phyloP scores from a whole-genome alignment of 2,329 filamentous ascomycete species.

The Sphaceloma murrayae region DNA sequence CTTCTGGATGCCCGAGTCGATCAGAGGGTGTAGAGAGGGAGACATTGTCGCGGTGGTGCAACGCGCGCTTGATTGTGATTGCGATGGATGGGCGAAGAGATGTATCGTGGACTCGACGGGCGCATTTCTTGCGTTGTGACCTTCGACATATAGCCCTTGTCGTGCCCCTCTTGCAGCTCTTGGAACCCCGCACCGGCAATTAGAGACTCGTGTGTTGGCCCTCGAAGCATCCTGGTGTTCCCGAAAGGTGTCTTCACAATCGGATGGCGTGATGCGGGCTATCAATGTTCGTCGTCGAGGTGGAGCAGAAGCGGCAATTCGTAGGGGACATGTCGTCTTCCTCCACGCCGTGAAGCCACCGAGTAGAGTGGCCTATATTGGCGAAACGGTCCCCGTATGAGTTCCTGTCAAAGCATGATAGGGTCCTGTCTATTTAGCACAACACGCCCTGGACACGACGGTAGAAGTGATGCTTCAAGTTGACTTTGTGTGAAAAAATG shows the following conservation, averaged over 20 bases:
- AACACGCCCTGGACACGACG: too few species aligned
- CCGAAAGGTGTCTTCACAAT: neutral
- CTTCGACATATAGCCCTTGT: conserved; percentile 8
- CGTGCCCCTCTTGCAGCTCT: conserved; percentile 10
- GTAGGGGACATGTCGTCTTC: neutral
- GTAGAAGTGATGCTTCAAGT: too few species aligned
- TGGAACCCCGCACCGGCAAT: conserved; percentile 12
- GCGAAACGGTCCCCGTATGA: neutral
- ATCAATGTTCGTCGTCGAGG: neutral
- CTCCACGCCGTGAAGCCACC: neutral
- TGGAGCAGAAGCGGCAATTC: neutral
- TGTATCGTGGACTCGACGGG: neutral
- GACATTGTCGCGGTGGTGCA: conserved; percentile 17
- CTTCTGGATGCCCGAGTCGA: conserved; percentile 53
- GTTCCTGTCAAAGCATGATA: too few species aligned
- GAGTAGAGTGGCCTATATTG: neutral
- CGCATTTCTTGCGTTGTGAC: neutral
- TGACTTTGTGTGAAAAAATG: too few species aligned
- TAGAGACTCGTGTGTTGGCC: neutral
- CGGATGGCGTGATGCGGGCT: neutral
- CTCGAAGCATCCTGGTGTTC: neutral
- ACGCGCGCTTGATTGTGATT: neutral
- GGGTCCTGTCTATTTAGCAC: too few species aligned
- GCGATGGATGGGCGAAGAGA: neutral
- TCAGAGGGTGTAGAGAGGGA: conserved; percentile 49